Base-by-base conservation (phyloP, 129 eudicot species). In the Centrapalus pauciflorus region DNA sequence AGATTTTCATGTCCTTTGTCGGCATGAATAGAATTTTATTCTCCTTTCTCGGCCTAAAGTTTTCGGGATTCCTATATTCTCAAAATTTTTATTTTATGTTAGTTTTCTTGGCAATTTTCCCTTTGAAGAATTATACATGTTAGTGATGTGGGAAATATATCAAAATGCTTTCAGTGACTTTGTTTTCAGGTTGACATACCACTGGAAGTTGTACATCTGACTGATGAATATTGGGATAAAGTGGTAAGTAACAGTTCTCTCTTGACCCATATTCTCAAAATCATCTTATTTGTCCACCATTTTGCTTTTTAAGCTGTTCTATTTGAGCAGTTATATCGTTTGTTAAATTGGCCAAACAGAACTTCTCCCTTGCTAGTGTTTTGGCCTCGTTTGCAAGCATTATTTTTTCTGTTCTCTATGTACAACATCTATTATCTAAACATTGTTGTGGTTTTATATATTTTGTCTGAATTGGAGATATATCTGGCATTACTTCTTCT, bases 191-290 rank as follows among this genome's bases (percentile, higher is more conserved):
- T 88, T 80, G 91, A 88, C 30, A 86, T 93, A 27, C 92, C 98
- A 8, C 66, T 93, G 76, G 96, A 93, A 80, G 87, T 93, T 72
- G 98, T 93, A 67, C 98, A 93, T 72, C 69, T 93, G 83, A 88
- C 96, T 14, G 96, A 93, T 85, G 96, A 88, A 73, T 93, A 93
- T 58, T 93, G 98, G 98, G 87, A 81, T 60, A 93, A 86, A 81
- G 98, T 93, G 90, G 98, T 93, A 66, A 2, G 73, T 64, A 30
- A 63, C 20, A 1, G 5, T 62, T 4, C 60, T 55, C 73, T 49
- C 71, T 60, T 33, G 57, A 67, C 17, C 64, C 64, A 26, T 29
- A 17, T 48, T 67, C 30, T 71, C 38, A 37, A 3, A 14, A 13
- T 68, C 35, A n/a, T 54, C 28, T 54, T 51, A 23, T 19, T 12